Conservation (phyloP, 169 alveolate genomes). For the Plasmodium coatneyi region DNA sequence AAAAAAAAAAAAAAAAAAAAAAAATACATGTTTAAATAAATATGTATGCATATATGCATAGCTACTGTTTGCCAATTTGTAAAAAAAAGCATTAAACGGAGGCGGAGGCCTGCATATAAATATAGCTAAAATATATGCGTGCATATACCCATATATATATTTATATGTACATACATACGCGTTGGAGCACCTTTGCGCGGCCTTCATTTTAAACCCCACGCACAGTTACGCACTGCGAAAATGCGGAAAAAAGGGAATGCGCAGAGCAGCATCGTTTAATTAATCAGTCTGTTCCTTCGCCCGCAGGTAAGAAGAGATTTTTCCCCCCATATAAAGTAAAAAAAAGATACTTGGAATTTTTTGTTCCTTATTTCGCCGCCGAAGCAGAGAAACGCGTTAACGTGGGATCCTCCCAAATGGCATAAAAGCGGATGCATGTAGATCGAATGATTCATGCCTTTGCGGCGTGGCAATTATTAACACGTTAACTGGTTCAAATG, state of each 20-base stretch:
- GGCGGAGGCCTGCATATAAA: background rate
- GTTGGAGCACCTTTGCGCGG: background rate
- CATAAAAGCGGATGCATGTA: background rate
- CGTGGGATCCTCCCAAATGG: background rate
- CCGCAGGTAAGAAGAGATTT: background rate
- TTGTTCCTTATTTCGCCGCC: background rate
- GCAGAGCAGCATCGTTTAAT: background rate
- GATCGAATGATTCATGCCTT: background rate
- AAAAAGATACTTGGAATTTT: background rate
- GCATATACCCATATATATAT: no score
- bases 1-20: background rate
- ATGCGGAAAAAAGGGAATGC: background rate
- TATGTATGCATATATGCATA: background rate
- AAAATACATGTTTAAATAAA: background rate
- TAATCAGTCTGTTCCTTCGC: background rate
- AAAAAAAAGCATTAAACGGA: background rate
- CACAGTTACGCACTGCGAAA: background rate
- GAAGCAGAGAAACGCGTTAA: background rate
- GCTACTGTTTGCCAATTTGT: background rate
- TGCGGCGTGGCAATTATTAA: background rate
- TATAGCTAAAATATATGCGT: background rate
- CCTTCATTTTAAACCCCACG: background rate
- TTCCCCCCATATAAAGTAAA: background rate
- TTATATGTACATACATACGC: background rate
- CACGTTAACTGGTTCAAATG: background rate